Conservation (phyloP, 441 rosid species). For the Jatropha podagrica region DNA sequence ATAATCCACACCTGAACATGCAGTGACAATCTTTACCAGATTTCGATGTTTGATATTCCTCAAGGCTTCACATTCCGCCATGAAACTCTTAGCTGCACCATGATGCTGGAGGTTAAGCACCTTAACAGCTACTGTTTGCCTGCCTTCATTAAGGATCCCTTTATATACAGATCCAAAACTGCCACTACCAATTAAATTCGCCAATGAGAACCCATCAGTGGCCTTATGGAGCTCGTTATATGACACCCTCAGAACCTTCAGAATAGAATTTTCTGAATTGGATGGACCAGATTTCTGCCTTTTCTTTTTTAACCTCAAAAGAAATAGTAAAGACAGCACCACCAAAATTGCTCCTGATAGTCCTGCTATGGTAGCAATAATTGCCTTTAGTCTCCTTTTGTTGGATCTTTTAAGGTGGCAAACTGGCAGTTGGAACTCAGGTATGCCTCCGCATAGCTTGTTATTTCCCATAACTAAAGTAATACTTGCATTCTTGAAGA, state of each 20-base stretch:
- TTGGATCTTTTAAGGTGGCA: background rate
- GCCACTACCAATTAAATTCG: conserved; percentile 5
- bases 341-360: no score
- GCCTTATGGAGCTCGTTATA: conserved; percentile 11
- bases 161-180: conserved; percentile 9
- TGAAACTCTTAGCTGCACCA: conserved; percentile 13
- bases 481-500: background rate
- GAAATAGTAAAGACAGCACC: background rate
- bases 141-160: background rate
- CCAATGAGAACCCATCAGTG: background rate
- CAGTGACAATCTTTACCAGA: conserved; percentile 1
- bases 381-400: background rate
- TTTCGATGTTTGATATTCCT: conserved; percentile 9
- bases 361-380: background rate
- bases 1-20: conserved; percentile 9
- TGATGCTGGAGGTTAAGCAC: conserved; percentile 4
- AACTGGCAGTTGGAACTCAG: background rate
- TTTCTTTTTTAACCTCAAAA: background rate
- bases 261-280: background rate
- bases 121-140: background rate
- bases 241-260: background rate
- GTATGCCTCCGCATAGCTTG: conserved; percentile 4
- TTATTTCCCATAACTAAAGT: background rate
- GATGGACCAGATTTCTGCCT: background rate
- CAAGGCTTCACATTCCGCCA: conserved; percentile 8